A percentile compares a stretch with the other conserved stretches of the same genome.
Evolutionary conservation across 1,139 yeast species (phyloP).

Genomic region (Eremothecium sinecaudum): DNA sequence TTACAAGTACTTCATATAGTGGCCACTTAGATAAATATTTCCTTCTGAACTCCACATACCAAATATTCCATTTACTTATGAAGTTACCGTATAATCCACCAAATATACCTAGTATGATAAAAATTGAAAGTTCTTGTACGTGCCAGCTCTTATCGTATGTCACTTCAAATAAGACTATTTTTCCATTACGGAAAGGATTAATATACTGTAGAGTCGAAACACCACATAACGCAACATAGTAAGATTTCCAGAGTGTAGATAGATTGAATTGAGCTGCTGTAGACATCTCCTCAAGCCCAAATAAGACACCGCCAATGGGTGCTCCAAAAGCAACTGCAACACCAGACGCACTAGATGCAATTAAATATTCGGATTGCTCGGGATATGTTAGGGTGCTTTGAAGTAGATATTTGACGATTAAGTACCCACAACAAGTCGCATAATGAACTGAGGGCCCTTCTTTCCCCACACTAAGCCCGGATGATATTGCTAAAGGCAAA

Average conservation of each 20-base stretch:
- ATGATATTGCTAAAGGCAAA: conserved; percentile 75
- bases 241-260: conserved; percentile 81
- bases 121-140: conserved; percentile 73
- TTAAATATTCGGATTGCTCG: conserved; percentile 41
- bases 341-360: conserved; percentile 90
- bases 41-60: conserved; percentile 72
- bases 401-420: conserved; percentile 34
- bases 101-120: conserved; percentile 69
- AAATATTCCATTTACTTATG: conserved; percentile 69
- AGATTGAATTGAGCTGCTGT: conserved; percentile 47
- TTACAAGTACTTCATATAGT: conserved; percentile 57
- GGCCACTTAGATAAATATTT: conserved; percentile 41
- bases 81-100: conserved; percentile 88
- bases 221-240: conserved; percentile 83
- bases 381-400: conserved; percentile 38
- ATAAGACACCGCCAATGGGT: conserved; percentile 89
- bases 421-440: conserved; percentile 56
- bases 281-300: conserved; percentile 55
- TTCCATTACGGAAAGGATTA: conserved; percentile 92
- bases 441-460: conserved; percentile 93
- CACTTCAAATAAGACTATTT: conserved; percentile 84
- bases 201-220: conserved; percentile 65
- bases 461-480: conserved; percentile 85
- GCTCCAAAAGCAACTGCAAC: conserved; percentile 90
- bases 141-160: conserved; percentile 81